These are phyloP conservation scores for Lentinula detonsa DNA, from an alignment of 768 basidiomycete genomes.

Conservation along the genomic window DNA sequence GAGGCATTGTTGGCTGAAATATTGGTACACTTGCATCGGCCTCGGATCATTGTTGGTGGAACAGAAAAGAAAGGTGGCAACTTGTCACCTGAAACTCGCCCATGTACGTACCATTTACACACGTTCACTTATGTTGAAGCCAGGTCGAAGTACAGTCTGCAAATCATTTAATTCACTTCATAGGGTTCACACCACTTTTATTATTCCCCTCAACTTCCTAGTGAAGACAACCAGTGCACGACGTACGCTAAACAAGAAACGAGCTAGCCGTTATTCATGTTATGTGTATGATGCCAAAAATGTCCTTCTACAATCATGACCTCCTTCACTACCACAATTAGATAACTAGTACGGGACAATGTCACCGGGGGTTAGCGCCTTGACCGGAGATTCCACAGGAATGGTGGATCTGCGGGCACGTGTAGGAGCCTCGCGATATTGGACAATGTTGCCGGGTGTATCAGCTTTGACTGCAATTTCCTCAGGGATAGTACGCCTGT, in stretches of 20 bases:
- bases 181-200: not conserved
- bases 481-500: slow-evolving; percentile 8
- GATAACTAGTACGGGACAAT: slow-evolving; percentile 7
- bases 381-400: slow-evolving; percentile 5
- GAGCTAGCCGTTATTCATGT: slow-evolving; percentile 2
- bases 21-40: no score
- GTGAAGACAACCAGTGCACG: slow-evolving; percentile 8
- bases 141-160: no score
- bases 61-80: no score
- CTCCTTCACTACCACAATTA: not conserved
- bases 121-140: no score
- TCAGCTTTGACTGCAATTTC: slow-evolving; percentile 3
- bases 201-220: not conserved
- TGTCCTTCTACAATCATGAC: slow-evolving; percentile 8
- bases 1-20: no score
- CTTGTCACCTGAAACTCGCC: no score
- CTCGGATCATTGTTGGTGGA: no score
- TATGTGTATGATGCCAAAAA: not conserved
- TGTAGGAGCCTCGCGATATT: not conserved
- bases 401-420: not conserved
- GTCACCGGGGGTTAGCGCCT: slow-evolving; percentile 1
- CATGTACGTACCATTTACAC: no score
- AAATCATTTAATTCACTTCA: no score
- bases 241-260: not conserved
- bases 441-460: slow-evolving; percentile 2